Conservation (phyloP, 1,284 basidiomycete species). For the Ceratobasidium sp. region DNA sequence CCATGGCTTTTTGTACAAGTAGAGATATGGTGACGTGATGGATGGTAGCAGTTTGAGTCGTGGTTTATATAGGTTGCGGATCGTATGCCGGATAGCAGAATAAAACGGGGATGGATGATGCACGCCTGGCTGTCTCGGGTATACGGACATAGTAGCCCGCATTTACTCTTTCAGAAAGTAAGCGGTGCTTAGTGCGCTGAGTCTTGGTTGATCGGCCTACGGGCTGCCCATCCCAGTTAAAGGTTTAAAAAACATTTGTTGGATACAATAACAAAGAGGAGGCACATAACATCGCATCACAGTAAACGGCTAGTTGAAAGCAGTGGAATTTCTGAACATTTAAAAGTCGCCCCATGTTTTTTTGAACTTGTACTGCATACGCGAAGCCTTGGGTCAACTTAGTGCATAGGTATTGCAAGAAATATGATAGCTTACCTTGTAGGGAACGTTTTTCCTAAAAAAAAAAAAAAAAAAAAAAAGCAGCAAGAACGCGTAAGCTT, state of each 20-base stretch:
- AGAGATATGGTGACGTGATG: background rate
- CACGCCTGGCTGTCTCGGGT: background rate
- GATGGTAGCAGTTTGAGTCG: background rate
- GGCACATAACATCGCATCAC: background rate
- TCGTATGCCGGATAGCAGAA: background rate
- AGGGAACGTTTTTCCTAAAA: slow-evolving; percentile 75
- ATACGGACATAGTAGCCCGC: background rate
- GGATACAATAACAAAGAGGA: slow-evolving; percentile 10
- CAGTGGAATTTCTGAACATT: slow-evolving; percentile 36
- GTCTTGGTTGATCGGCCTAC: background rate
- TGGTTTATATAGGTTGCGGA: background rate
- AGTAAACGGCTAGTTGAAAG: background rate
- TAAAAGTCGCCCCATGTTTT: slow-evolving; percentile 85
- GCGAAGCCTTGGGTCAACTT: slow-evolving; percentile 43
- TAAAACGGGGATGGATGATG: too few relatives aligned
- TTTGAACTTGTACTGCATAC: slow-evolving; percentile 85
- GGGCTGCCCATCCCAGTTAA: background rate
- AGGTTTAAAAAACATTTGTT: background rate
- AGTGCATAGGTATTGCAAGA: background rate
- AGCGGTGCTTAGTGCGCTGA: background rate
- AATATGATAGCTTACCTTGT: slow-evolving; percentile 69
- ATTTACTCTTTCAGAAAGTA: background rate
- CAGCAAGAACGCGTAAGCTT: too few relatives aligned
- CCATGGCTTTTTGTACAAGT: background rate
- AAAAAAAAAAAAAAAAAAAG: slow-evolving; percentile 14